Base-by-base conservation (phyloP, 176 grass and related monocot species). In the Leersia perrieri region DNA sequence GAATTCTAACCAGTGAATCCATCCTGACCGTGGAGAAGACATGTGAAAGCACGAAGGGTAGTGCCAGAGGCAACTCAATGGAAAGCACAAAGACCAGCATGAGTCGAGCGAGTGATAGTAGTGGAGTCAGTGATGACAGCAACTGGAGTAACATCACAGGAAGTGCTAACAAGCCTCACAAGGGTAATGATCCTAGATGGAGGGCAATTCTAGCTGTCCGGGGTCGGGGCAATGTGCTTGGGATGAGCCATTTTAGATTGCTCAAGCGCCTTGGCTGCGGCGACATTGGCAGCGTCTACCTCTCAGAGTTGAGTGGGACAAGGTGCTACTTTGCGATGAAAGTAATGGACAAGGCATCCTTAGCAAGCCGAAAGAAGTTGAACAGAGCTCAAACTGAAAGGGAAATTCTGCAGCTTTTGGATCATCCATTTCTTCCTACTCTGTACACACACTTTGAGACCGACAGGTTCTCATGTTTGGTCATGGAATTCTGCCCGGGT, bases 401-500 rank as follows among this genome's bases (percentile, higher is more conserved):
- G 68, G 92, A 89, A 72, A 94, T 94, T 60, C 89, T 94, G 42
- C 89, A 94, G 76, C 89, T 94, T 62, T 83, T 94, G 36, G 92
- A 94, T 68, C 92, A 94, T 51, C 92, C 92, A 4, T 94, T 94
- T 78, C 85, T 94, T 16, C 91, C 91, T 11, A 94, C 91, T n/a
- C 70, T 93, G 66, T 93, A 94, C 73, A 86, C 91, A 41, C 91
- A 94, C 82, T 94, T 94, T 72, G 91, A 94, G 78, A 94, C 91
- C 0, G 91, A 94, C 22, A 84, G 85, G 34, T 94, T 94, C 73
- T 93, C 88, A 44, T 96, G 93, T 88, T 79, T 96, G 55, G 90
- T 96, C 26, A 96, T 96, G 93, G 93, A 96, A 74, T 96, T 92
- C 77, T 96, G 93, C 80, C 90, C 87, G 2, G 93, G 93, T 79